Base-by-base conservation (phyloP, 2,329 filamentous ascomycete genomes). In the Leptodontidium sp. region DNA sequence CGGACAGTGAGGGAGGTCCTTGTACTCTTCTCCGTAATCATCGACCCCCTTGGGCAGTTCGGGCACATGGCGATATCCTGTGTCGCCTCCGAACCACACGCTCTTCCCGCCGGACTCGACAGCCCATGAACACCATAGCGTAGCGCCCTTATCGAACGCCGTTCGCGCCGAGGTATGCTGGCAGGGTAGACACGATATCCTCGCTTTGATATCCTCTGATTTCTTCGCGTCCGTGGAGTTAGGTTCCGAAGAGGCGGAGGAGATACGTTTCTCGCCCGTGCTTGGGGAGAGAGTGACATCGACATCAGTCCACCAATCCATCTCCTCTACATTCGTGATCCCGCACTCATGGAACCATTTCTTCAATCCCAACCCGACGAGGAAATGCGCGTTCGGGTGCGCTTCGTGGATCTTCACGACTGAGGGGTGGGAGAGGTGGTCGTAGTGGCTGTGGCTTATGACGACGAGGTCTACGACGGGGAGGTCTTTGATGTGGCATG, bases 301-400 rank as follows among this genome's bases (percentile, higher is more conserved):
- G 6, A 89, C 86, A 71, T 93, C 90, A 74, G 97, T 90, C 95
- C 95, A 98, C 95, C 95, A 98, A 81, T 98, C 95, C 76, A 98
- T 80, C 81, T 98, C 94, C 0, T 93, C 97, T 53, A 95, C 90
- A 68, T 93, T 92, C 1, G 86, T 72, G 65, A 97, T 87, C 0
- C 93, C 93, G 32, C 84, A 85, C 3, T 84, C 82, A 58, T 84
- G 83, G 79, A 98, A 97, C 94, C 94, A 98, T 59, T 86, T 83
- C 79, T 92, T 92, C 67, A 97, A 88, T 1, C 93, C 93, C 4
- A 97, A 81, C 0, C 93, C 93, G 26, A 94, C 94, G 72, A 97
- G 96, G 82, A 96, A 98, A 72, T 97, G 93, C 50, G 88, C 93
- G 15, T 91, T 86, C 0, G 93, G 93, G 76, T 96, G 90, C 64